Evolutionary conservation across 192 early-diverging fungal species (phyloP), one percentile per base, ranked within the genome.

Genomic region (Haplosporangium gracile): DNA sequence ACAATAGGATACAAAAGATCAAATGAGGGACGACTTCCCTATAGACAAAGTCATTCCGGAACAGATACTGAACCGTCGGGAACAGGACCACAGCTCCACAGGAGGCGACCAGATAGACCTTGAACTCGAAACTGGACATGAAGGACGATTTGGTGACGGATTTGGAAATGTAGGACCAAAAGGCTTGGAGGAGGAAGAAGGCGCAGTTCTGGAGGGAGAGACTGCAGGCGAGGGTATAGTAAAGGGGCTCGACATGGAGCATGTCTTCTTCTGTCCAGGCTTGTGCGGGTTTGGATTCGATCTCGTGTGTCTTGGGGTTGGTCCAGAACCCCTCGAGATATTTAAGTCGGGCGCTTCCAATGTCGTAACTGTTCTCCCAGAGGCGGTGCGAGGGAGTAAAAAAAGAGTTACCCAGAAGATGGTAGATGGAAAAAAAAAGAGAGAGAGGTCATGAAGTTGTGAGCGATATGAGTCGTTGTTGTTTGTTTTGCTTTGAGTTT

Each of bases 81-180:
- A 80, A 86, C 0, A 86, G 22, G 5, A 74, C 68, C 26, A 81
- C 57, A 4, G 40, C 79, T 36, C 81, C 29, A 26, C 75, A 72
- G 0, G 84, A 86, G 24, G 47, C 65, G 6, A 70, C 72, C 24
- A 81, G 55, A 68, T 86, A 78, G 71, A 81, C 39, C 68, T 86
- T 86, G 79, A 86, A 86, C 24, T 86, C 84, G 29, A 86, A 77
- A 22, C 84, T 86, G 0, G 84, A 79, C 84, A 86, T 86, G 76
- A 86, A 86, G n/a, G 79, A 78, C 8, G 84, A 70, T 43, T 81
- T 80, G 57, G 84, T 81, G 7, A 86, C 84, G 0, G 78, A 81
- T 68, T 86, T 86, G 40, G 84, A 86, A 32, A 86, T 86, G 40
- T 81, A 86, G 7, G 77, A 79, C 84, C 84, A 86, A 39, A 86